These are phyloP conservation scores for Sextonia rubra DNA, from an alignment of 164 flowering plant species.

Conservation along the genomic window DNA sequence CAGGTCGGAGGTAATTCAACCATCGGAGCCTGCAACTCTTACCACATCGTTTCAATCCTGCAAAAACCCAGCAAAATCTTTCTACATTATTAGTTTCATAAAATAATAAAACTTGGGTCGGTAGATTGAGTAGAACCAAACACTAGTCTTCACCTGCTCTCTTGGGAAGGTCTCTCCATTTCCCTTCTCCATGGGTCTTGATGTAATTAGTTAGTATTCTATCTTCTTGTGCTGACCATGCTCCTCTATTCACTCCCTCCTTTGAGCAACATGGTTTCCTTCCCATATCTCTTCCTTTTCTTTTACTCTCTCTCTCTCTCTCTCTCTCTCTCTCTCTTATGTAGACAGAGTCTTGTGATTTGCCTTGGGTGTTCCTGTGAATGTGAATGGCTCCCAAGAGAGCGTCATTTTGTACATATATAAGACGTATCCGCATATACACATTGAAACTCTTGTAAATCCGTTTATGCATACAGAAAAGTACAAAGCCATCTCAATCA, in stretches of 20 bases:
- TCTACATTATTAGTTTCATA: no score
- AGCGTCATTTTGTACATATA: neutral
- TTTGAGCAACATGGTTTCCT: slow-evolving; percentile 27
- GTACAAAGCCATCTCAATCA: neutral
- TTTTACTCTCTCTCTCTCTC: neutral
- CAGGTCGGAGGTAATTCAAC: slow-evolving; percentile 31
- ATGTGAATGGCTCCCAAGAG: neutral
- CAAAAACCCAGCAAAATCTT: neutral
- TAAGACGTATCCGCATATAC: neutral
- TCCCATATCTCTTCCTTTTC: slow-evolving; percentile 18
- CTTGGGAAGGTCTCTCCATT: slow-evolving; percentile 29
- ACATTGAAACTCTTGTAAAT: neutral
- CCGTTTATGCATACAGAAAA: no score
- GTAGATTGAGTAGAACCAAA: neutral
- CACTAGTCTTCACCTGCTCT: slow-evolving; percentile 19
- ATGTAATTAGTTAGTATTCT: slow-evolving; percentile 18
- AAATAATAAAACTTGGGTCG: no score
- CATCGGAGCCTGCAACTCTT: slow-evolving; percentile 27
- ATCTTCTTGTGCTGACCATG: slow-evolving; percentile 30
- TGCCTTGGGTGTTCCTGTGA: neutral
- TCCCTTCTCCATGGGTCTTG: slow-evolving; percentile 22
- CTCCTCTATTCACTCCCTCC: slow-evolving; percentile 29
- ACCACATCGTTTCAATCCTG: slow-evolving; percentile 28
- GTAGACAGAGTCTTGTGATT: neutral
- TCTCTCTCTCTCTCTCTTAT: neutral